Evolutionary conservation across 2,329 filamentous ascomycete species (phyloP), one percentile per base, ranked within the genome.

Genomic region (Nakataea oryzae): DNA sequence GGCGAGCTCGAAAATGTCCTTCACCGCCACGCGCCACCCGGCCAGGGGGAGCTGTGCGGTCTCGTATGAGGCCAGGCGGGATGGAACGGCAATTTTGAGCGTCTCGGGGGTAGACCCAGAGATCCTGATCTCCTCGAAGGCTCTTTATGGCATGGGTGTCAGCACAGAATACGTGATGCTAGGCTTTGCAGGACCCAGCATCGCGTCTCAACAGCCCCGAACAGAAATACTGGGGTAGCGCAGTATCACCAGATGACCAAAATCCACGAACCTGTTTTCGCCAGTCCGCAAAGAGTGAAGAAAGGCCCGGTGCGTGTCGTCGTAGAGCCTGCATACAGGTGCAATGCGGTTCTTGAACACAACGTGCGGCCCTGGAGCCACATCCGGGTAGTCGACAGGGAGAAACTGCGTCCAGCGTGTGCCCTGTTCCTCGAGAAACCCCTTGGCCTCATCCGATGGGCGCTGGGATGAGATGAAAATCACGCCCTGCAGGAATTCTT

Each of bases 21-120:
- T 89, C 61, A 88, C 76, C 0, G 79, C 85, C 0, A 88, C 69
- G 26, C 86, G 78, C 5, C 86, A 78, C 24, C 86, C 85, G 8
- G 83, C 81, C 0, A 88, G 74, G 1, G 84, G 85, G 67, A 83
- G 24, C 77, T 74, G 0, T 71, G 67, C 0, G 76, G 79, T 2
- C 76, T 79, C 70, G 76, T 84, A 72, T 86, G 86, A 0, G 70
- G 85, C 85, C 0, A 87, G 73, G 11, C 85, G 77, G 11, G 84
- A 87, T 3, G 85, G 84, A 0, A 88, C 85, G 9, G 41, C 41
- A 21, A 47, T 47, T n/a, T n/a, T n/a, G 41, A 47, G 41, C 11
- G 41, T 47, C 21, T 47, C 41, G 41, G 21, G 41, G 41, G 41
- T 47, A 47, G 41, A 47, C 9, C 41, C 41, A 47, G 41, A 9